These are phyloP conservation scores for Pseudohalonectria lignicola DNA, from an alignment of 2,329 filamentous ascomycete genomes.

Conservation along the genomic window DNA sequence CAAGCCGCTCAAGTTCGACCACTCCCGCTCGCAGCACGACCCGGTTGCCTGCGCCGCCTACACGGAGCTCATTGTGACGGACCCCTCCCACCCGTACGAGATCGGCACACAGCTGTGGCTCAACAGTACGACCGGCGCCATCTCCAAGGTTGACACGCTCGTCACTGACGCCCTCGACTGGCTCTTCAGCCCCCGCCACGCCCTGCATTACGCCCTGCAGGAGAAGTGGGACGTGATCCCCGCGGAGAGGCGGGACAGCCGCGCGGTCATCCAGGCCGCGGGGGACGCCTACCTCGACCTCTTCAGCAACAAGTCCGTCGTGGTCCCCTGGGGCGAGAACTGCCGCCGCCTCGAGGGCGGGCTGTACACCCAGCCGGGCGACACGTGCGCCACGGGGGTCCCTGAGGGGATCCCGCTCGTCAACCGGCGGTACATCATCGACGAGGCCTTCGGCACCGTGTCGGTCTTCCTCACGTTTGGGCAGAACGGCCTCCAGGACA, in stretches of 20 bases:
- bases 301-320: constrained; percentile 18
- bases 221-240: constrained; percentile 17
- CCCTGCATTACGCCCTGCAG: constrained; percentile 17
- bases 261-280: constrained; percentile 16
- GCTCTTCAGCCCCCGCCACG: constrained; percentile 23
- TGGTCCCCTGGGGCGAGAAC: constrained; percentile 24
- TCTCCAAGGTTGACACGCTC: constrained; percentile 19
- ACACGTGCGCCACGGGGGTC: constrained; percentile 14
- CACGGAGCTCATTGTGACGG: constrained; percentile 25
- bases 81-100: constrained; percentile 20
- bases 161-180: constrained; percentile 21
- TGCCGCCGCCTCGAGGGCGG: constrained; percentile 18
- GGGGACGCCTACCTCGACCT: constrained; percentile 25
- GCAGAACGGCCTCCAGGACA: constrained; percentile 15
- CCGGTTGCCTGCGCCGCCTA: constrained; percentile 23
- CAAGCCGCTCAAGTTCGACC: constrained; percentile 18
- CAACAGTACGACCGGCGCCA: constrained; percentile 4
- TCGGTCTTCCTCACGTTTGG: constrained; percentile 19
- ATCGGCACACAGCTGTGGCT: constrained; percentile 24
- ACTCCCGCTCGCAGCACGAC: constrained; percentile 21
- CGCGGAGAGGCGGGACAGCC: constrained; percentile 13
- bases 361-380: constrained; percentile 13
- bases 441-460: constrained; percentile 13
- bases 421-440: constrained; percentile 16
- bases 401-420: constrained; percentile 9